Evolutionary conservation across 1,284 basidiomycete species (phyloP).

Genomic region (Pisolithus thermaeus): DNA sequence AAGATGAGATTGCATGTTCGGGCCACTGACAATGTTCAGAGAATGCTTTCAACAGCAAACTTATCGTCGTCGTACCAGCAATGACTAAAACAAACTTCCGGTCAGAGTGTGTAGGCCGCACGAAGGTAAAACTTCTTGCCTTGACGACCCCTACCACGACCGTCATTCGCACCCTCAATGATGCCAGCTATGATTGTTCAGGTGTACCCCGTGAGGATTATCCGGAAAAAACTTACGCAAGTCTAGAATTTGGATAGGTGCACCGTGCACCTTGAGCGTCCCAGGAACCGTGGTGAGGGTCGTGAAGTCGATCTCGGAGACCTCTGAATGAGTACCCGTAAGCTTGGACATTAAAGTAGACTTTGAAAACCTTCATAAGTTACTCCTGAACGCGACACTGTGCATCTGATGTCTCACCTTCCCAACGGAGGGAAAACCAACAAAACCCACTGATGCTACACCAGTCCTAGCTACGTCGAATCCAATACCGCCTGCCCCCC

Average conservation of each 20-base stretch:
- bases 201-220: neutral
- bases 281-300: conserved; percentile 92
- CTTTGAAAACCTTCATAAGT: conserved; percentile 36
- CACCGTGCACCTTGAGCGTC: conserved; percentile 91
- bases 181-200: conserved; percentile 70
- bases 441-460: conserved; percentile 94
- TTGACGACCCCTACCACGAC: conserved; percentile 96
- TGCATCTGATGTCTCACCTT: conserved; percentile 51
- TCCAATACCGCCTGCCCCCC: conserved; percentile 70
- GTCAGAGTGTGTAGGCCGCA: neutral
- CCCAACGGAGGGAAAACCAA: conserved; percentile 83
- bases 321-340: conserved; percentile 95
- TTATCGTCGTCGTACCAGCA: conserved; percentile 56
- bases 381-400: conserved; percentile 10
- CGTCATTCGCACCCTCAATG: conserved; percentile 98
- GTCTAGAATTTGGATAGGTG: conserved; percentile 85
- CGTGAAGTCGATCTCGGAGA: conserved; percentile 99
- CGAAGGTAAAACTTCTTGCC: conserved; percentile 38
- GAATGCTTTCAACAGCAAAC: neutral
- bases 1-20: conserved; percentile 98
- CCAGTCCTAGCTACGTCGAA: conserved; percentile 98
- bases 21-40: conserved; percentile 55
- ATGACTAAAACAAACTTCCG: conserved; percentile 45
- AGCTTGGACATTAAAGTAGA: conserved; percentile 98
- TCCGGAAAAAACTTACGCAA: conserved; percentile 60